phyloP scores from a whole-genome alignment of 1,139 yeast species.

The Yamadazyma triangularis region DNA sequence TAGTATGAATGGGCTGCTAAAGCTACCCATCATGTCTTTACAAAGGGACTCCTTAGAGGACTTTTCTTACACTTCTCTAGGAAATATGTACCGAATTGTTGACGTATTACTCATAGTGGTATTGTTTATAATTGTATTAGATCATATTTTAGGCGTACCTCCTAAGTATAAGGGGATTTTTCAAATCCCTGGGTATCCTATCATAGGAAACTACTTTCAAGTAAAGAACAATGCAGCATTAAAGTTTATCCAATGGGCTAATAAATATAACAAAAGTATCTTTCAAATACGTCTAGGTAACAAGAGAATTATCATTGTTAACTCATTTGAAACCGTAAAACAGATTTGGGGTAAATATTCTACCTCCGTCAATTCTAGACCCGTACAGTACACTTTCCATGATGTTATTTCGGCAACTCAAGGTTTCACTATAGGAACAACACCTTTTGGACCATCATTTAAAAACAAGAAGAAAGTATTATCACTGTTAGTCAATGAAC shows the following conservation, averaged over 20 bases:
- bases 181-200: constrained; percentile 44
- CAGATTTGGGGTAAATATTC: constrained; percentile 53
- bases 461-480: constrained; percentile 51
- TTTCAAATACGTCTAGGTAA: constrained; percentile 64
- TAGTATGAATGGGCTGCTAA: too few relatives aligned
- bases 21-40: too few relatives aligned
- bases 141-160: too few relatives aligned
- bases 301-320: constrained; percentile 57
- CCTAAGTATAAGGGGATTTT: too few relatives aligned
- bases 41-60: too few relatives aligned
- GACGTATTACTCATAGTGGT: too few relatives aligned
- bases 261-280: constrained; percentile 37
- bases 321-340: constrained; percentile 51
- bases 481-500: constrained; percentile 45
- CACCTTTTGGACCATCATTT: constrained; percentile 60
- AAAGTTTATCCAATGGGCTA: constrained; percentile 46
- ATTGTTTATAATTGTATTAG: too few relatives aligned
- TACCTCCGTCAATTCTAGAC: constrained; percentile 60
- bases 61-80: too few relatives aligned
- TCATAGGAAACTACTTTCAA: constrained; percentile 51
- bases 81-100: too few relatives aligned
- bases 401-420: constrained; percentile 57
- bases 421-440: constrained; percentile 71
- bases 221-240: constrained; percentile 49
- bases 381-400: constrained; percentile 65